Percentiles rank a stretch among this genome's conserved stretches.
phyloP scores from a whole-genome alignment of 1,284 basidiomycete genomes.

The Cerioporus squamosus region DNA sequence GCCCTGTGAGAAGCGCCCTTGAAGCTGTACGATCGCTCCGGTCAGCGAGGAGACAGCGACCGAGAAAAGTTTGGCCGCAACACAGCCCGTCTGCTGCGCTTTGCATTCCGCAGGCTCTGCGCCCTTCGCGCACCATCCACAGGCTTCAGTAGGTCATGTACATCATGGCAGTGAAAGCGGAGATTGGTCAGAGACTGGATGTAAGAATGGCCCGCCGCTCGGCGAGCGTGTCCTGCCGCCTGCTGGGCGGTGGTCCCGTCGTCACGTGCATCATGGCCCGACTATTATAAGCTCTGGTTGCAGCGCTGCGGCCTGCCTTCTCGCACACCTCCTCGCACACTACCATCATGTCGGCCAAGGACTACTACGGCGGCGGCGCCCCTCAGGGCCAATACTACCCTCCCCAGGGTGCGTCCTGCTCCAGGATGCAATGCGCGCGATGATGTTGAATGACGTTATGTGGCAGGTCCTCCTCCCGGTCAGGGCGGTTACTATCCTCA shows the following conservation, averaged over 20 bases:
- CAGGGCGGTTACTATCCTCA: slow-evolving; percentile 79
- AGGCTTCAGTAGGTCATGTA: no score
- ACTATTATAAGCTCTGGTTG: slow-evolving; percentile 19
- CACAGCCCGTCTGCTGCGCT: slow-evolving; percentile 8
- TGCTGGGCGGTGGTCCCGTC: no score
- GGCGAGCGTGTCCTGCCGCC: slow-evolving; percentile 3
- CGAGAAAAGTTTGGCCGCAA: not conserved
- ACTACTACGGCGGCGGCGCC: slow-evolving; percentile 63
- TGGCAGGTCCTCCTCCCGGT: slow-evolving; percentile 57
- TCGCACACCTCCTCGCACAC: slow-evolving; percentile 7
- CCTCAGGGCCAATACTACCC: slow-evolving; percentile 64
- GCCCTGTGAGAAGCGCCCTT: not conserved
- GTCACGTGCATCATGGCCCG: slow-evolving; percentile 13
- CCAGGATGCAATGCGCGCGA: not conserved
- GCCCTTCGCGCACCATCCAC: not conserved
- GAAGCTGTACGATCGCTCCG: not conserved
- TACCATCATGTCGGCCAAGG: slow-evolving; percentile 69
- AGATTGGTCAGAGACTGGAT: slow-evolving; percentile 7
- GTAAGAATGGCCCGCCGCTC: not conserved
- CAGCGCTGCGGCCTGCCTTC: slow-evolving; percentile 8
- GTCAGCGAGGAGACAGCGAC: not conserved
- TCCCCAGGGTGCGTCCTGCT: slow-evolving; percentile 55
- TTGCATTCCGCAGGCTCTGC: not conserved
- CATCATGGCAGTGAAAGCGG: not conserved
- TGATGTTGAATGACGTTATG: not conserved